A percentile compares a stretch with the other conserved stretches of the same genome.
Conservation (phyloP, 768 basidiomycete species). For the Lactarius deliciosus region DNA sequence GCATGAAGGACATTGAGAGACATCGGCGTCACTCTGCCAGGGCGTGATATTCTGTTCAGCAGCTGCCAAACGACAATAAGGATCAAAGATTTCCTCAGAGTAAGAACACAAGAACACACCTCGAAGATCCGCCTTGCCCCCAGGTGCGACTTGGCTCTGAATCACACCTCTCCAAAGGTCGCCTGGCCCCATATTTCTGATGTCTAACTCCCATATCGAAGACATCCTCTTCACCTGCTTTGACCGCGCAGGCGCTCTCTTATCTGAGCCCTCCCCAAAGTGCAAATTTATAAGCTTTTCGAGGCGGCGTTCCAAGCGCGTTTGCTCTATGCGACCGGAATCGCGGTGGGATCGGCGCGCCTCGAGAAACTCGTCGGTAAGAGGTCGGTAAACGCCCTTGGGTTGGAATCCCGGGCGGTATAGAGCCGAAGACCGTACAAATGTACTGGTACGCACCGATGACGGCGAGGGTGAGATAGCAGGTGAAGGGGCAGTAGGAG, state of each 20-base stretch:
- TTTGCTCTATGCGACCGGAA: slow-evolving; percentile 68
- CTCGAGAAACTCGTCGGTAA: slow-evolving; percentile 80
- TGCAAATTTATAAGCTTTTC: slow-evolving; percentile 83
- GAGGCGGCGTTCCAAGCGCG: slow-evolving; percentile 80
- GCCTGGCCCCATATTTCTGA: slow-evolving; percentile 59
- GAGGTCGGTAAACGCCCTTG: slow-evolving; percentile 72
- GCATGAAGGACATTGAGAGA: slow-evolving; percentile 84
- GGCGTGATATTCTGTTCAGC: slow-evolving; percentile 92
- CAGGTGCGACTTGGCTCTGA: slow-evolving; percentile 43
- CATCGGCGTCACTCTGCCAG: slow-evolving; percentile 84
- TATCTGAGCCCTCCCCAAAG: slow-evolving; percentile 45
- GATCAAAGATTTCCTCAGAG: background rate
- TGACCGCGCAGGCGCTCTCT: slow-evolving; percentile 23
- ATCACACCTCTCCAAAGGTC: slow-evolving; percentile 70
- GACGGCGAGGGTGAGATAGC: slow-evolving; percentile 30
- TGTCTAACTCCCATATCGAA: slow-evolving; percentile 72
- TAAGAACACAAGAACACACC: slow-evolving; percentile 43
- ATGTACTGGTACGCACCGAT: slow-evolving; percentile 22
- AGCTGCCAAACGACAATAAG: slow-evolving; percentile 39
- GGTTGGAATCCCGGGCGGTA: slow-evolving; percentile 96
- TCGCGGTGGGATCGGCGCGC: slow-evolving; percentile 42
- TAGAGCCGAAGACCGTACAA: slow-evolving; percentile 44
- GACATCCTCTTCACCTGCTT: slow-evolving; percentile 49
- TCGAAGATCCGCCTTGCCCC: slow-evolving; percentile 62
- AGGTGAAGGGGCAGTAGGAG: slow-evolving; percentile 28